phyloP scores from a whole-genome alignment of 2,329 filamentous ascomycete species.

The Colletotrichum sp. region DNA sequence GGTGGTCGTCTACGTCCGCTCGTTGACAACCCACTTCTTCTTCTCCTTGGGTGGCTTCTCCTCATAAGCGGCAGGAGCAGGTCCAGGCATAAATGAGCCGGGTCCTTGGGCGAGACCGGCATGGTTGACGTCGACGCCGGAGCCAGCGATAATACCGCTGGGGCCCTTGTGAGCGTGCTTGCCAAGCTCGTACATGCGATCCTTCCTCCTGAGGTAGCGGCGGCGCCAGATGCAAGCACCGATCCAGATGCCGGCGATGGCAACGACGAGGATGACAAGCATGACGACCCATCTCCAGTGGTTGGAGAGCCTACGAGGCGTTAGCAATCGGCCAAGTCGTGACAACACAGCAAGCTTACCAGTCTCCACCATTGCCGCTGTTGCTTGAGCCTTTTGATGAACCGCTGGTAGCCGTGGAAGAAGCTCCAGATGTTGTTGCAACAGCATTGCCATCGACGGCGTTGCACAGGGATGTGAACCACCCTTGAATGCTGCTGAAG shows the following conservation, averaged over 20 bases:
- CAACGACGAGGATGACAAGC: conserved; percentile 75
- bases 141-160: conserved; percentile 37
- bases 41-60: conserved; percentile 45
- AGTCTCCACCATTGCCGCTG: conserved; percentile 43
- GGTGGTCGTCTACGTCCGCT: conserved; percentile 43
- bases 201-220: conserved; percentile 74
- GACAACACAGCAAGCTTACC: conserved; percentile 41
- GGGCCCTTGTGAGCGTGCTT: conserved; percentile 39
- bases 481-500: conserved; percentile 64
- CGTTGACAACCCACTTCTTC: conserved; percentile 52
- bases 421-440: conserved; percentile 30
- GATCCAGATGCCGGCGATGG: conserved; percentile 70
- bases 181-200: conserved; percentile 57
- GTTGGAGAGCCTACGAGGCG: conserved; percentile 61
- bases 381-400: conserved; percentile 24
- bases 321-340: not conserved
- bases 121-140: conserved; percentile 26
- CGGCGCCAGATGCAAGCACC: conserved; percentile 74
- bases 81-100: conserved; percentile 37
- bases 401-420: conserved; percentile 27
- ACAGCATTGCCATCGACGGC: conserved; percentile 42
- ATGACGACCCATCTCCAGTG: conserved; percentile 86
- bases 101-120: conserved; percentile 28
- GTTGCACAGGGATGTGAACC: conserved; percentile 73
- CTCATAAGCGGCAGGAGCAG: conserved; percentile 30